Conservation (phyloP, 305 asterid genomes). For the Petunia hybrid region DNA sequence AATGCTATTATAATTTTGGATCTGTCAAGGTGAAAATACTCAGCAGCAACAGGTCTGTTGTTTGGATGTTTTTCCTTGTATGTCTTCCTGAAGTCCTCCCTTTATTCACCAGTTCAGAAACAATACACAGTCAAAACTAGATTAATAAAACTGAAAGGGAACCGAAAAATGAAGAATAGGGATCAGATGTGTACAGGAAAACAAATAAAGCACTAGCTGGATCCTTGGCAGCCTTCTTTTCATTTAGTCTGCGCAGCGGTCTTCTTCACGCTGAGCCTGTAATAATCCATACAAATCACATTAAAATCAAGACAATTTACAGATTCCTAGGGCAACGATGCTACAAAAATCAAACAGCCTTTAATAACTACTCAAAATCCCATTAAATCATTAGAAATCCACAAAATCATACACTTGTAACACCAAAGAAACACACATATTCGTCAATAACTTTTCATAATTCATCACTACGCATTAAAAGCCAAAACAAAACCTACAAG, state of each 20-base stretch:
- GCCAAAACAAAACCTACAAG: no score
- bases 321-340: no score
- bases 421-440: neutral
- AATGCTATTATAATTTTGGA: neutral
- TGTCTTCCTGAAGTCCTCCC: constrained; percentile 72
- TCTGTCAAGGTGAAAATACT: constrained; percentile 31
- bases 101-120: constrained; percentile 30
- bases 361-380: neutral
- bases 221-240: constrained; percentile 55
- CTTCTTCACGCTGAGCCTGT: constrained; percentile 81
- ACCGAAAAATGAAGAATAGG: constrained; percentile 21
- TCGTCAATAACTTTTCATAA: neutral
- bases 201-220: constrained; percentile 71
- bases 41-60: constrained; percentile 65
- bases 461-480: neutral
- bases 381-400: no score
- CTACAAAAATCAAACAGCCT: no score
- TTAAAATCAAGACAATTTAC: neutral
- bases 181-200: constrained; percentile 54
- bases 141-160: neutral
- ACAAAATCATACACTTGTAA: neutral
- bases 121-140: neutral
- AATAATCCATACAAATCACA: neutral
- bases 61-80: constrained; percentile 63
- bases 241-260: constrained; percentile 46